Evolutionary conservation across 2,329 filamentous ascomycete species (phyloP).

Genomic region (Alternaria ventricosa): DNA sequence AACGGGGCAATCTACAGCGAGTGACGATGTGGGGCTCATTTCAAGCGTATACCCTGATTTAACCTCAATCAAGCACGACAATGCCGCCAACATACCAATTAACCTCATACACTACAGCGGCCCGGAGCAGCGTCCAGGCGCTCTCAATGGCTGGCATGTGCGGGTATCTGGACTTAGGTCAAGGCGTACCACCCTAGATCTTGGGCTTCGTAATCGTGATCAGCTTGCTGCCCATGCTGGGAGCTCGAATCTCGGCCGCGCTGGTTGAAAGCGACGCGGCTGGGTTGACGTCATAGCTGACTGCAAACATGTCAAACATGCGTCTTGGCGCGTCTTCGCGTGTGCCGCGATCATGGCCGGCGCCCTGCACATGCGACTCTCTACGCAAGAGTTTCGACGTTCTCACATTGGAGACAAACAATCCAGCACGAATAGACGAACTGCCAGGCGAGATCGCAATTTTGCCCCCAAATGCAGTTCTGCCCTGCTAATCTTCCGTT

Average conservation of each 20-base stretch:
- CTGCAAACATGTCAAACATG: constrained; percentile 3
- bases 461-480: background rate
- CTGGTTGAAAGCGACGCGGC: background rate
- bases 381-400: background rate
- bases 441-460: background rate
- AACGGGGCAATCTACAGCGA: constrained; percentile 21
- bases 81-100: background rate
- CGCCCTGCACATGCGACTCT: background rate
- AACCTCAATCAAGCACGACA: background rate
- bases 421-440: background rate
- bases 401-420: background rate
- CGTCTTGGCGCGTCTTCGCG: background rate
- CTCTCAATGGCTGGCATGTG: background rate
- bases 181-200: background rate
- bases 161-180: background rate
- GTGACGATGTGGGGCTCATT: constrained; percentile 21
- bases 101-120: background rate
- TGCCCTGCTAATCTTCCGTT: background rate
- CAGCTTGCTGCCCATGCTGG: background rate
- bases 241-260: background rate
- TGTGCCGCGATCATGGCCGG: background rate
- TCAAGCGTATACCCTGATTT: constrained; percentile 5
- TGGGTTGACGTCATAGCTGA: constrained; percentile 9
- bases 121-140: background rate
- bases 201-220: background rate